Base-by-base conservation (phyloP, 345 rosid species). In the Populus deltoides region DNA sequence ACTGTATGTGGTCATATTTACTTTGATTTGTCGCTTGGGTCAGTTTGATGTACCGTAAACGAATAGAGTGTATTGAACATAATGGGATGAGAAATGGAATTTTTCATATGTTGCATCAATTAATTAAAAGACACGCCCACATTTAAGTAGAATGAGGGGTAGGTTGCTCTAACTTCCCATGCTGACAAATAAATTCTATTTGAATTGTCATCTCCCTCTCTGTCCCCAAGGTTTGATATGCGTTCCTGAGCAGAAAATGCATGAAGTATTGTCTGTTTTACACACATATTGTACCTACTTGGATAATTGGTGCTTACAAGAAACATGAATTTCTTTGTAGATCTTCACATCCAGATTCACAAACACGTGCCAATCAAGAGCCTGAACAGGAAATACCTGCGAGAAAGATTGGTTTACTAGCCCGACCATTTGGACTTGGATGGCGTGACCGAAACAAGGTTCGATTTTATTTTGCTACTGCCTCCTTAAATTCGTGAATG, bases 381-480 rank as follows among this genome's bases (percentile, higher is more conserved):
- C 76, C 86, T 71, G 61, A 76, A 16, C 91, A 84, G 79, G 99
- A 93, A 70, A 71, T 87, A 45, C 95, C 97, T 13, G 78, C 88
- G 27, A 89, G 97, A 81, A 92, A 91, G 87, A 88, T 91, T 75
- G 84, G 98, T 77, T 84, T 96, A 84, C 90, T 95, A 63, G 81
- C 90, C 68, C 87, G 98, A 35, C 98, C 99, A 74, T 96, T 96
- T 86, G 97, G 94, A 74, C 90, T 96, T 77, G 93, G 97, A 71
- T 96, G 99, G 99, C 97, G 97, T 77, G 99, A 96, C 89, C 84
- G 89, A 82, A 96, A 90, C 87, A 93, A 93, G 97, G 99, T 93
- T 75, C 65, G 85, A 78, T 36, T 31, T 39, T 35, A 31, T 25
- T 15, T 5, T 65, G 25, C 8, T 49, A 3, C 9, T 41, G 3